Evolutionary conservation across 2,329 filamentous ascomycete species (phyloP).

Genomic region (Scopulariopsis brevicaulis): DNA sequence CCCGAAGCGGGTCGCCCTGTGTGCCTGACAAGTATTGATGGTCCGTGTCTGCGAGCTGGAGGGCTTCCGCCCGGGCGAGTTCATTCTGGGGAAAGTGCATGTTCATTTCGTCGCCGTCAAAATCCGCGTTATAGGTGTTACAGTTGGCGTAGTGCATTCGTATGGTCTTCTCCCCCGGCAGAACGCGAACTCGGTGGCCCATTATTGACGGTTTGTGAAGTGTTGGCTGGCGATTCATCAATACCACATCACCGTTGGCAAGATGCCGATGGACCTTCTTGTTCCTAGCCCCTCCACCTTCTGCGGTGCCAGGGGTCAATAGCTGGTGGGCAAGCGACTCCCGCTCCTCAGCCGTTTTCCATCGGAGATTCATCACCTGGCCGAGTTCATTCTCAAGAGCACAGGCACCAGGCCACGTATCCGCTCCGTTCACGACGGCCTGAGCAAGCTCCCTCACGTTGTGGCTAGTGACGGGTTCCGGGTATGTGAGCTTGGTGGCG

Average conservation of each 20-base stretch:
- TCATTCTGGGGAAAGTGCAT: constrained; percentile 99
- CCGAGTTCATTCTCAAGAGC: constrained; percentile 95
- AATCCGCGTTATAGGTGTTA: constrained; percentile 98
- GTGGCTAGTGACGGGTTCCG: constrained; percentile 92
- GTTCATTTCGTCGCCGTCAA: constrained; percentile 99
- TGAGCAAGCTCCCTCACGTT: constrained; percentile 95
- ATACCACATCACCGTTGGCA: constrained; percentile 89
- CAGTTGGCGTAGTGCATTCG: constrained; percentile 99
- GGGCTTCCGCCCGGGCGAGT: constrained; percentile 75
- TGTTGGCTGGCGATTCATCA: constrained; percentile 98
- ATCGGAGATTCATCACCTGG: constrained; percentile 75
- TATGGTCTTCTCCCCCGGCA: constrained; percentile 92
- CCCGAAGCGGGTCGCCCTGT: constrained; percentile 83
- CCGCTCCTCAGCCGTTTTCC: constrained; percentile 80
- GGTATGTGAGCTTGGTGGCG: constrained; percentile 89
- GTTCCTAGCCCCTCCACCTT: constrained; percentile 64
- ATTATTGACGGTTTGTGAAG: constrained; percentile 98
- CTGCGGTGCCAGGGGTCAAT: constrained; percentile 69
- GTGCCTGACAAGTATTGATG: constrained; percentile 95
- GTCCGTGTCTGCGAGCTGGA: constrained; percentile 90
- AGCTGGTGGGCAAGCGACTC: constrained; percentile 86
- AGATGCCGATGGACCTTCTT: constrained; percentile 97
- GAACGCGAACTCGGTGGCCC: constrained; percentile 85
- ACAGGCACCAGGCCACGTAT: constrained; percentile 88
- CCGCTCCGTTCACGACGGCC: constrained; percentile 86